phyloP scores from a whole-genome alignment of 2,329 filamentous ascomycete species.

The Coniochaeta sp. region DNA sequence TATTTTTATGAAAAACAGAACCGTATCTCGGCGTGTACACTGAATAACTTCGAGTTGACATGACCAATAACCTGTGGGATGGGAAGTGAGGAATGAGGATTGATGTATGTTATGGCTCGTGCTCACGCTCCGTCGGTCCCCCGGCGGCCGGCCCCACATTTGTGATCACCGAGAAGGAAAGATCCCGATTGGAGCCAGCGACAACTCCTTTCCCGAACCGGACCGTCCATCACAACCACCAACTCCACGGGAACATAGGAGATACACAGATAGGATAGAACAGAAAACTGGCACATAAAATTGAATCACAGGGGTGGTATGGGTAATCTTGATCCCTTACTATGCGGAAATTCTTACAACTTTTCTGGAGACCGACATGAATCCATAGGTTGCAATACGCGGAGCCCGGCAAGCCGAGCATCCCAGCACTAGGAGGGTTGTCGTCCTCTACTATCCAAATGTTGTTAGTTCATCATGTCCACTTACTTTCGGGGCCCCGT shows the following conservation, averaged over 20 bases:
- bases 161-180: neutral
- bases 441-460: neutral
- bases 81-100: neutral
- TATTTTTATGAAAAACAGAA: too few species aligned
- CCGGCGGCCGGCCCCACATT: neutral
- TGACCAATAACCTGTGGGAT: neutral
- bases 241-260: neutral
- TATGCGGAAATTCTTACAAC: too few species aligned
- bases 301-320: neutral
- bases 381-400: neutral
- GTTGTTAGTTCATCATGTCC: neutral
- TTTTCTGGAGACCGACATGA: neutral
- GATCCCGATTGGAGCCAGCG: neutral
- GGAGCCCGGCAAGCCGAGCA: neutral
- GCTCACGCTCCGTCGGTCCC: neutral
- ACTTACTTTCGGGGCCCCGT: too few species aligned
- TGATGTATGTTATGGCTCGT: neutral
- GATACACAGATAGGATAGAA: too few species aligned
- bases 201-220: neutral
- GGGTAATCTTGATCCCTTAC: neutral
- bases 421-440: neutral
- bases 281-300: neutral
- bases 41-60: neutral
- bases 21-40: neutral
- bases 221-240: neutral